Evolutionary conservation across 768 basidiomycete genomes (phyloP).

Genomic region (Lactarius hengduanensis): DNA sequence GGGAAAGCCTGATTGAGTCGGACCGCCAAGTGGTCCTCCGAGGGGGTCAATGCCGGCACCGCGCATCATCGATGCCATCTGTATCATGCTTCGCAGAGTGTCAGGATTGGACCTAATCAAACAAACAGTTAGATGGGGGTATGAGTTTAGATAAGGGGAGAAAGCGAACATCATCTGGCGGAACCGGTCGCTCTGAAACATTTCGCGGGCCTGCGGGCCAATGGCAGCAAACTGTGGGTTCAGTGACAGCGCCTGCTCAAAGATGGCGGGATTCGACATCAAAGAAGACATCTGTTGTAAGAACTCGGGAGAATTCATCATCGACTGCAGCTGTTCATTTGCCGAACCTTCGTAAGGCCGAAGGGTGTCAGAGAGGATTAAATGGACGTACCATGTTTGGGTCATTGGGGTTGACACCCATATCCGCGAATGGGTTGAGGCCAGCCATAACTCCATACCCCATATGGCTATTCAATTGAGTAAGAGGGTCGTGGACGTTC

Average conservation of each 20-base stretch:
- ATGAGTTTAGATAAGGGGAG: background rate
- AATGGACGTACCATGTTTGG: constrained; percentile 78
- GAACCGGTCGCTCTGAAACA: constrained; percentile 76
- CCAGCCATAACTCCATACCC: constrained; percentile 81
- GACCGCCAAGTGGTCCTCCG: constrained; percentile 26
- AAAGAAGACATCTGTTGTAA: constrained; percentile 83
- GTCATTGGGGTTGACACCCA: constrained; percentile 90
- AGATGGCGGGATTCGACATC: constrained; percentile 84
- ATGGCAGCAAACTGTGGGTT: constrained; percentile 76
- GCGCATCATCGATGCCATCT: constrained; percentile 61
- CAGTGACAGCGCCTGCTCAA: constrained; percentile 81
- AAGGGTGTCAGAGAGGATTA: background rate
- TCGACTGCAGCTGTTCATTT: constrained; percentile 62
- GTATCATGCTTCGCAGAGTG: constrained; percentile 68
- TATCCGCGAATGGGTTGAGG: constrained; percentile 87
- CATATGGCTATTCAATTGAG: constrained; percentile 73
- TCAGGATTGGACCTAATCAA: constrained; percentile 68
- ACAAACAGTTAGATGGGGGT: background rate
- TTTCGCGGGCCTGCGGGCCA: constrained; percentile 76
- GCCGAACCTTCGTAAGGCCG: background rate
- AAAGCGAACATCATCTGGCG: constrained; percentile 65
- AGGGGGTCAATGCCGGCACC: constrained; percentile 39
- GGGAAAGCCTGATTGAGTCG: constrained; percentile 46
- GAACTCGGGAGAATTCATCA: constrained; percentile 86
- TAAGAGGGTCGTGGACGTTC: constrained; percentile 83